phyloP scores from a whole-genome alignment of 2,329 filamentous ascomycete genomes.

The Rhexocercosporidium sp. region DNA sequence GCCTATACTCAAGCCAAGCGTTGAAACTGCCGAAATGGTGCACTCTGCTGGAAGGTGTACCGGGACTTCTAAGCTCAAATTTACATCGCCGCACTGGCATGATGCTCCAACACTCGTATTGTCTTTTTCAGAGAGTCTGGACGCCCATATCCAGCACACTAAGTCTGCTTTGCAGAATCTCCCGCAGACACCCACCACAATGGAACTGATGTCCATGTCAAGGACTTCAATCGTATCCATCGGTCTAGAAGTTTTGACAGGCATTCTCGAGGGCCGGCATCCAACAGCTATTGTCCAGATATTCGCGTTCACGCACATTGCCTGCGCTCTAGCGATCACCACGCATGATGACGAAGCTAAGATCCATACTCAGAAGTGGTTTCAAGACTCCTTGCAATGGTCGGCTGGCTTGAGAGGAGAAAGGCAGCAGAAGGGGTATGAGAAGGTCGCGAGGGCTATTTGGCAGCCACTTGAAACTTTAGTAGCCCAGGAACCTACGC shows the following conservation, averaged over 20 bases:
- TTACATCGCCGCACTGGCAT: constrained; percentile 31
- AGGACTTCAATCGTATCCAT: constrained; percentile 33
- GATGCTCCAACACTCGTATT: constrained; percentile 29
- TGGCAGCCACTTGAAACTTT: constrained; percentile 32
- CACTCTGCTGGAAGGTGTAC: constrained; percentile 30
- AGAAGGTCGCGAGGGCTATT: constrained; percentile 30
- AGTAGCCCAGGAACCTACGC: neutral
- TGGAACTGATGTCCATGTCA: constrained; percentile 34
- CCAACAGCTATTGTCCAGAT: constrained; percentile 35
- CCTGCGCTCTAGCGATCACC: constrained; percentile 34
- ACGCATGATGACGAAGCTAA: constrained; percentile 30
- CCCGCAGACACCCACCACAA: constrained; percentile 25
- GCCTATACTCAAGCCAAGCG: neutral
- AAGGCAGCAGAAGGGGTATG: constrained; percentile 29
- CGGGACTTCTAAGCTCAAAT: constrained; percentile 18
- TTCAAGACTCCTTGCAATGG: constrained; percentile 33
- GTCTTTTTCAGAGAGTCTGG: constrained; percentile 34
- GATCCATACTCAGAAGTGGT: constrained; percentile 32
- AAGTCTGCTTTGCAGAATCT: constrained; percentile 29
- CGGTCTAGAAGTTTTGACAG: constrained; percentile 34
- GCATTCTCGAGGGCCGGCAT: constrained; percentile 34
- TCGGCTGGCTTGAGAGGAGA: constrained; percentile 26
- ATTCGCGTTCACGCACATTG: constrained; percentile 38
- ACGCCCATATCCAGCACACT: constrained; percentile 34
- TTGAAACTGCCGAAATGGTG: neutral